phyloP scores from a whole-genome alignment of 306 rosid genomes.

The Echinosophora koreensis region DNA sequence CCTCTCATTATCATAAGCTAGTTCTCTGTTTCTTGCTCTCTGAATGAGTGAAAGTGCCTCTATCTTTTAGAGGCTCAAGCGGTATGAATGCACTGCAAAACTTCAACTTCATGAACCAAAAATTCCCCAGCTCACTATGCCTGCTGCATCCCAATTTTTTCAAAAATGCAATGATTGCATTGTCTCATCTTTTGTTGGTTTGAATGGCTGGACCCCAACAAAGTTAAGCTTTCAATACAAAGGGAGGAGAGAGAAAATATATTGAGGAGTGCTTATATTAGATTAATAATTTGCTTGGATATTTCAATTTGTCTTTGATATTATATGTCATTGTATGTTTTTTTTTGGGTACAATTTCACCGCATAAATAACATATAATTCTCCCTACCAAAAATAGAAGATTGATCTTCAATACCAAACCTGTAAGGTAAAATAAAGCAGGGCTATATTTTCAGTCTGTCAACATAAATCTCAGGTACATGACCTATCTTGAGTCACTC shows the following conservation, averaged over 20 bases:
- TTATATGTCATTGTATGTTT: not conserved
- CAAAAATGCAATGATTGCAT: too few species aligned
- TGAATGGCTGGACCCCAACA: too few species aligned
- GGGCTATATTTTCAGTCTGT: not conserved
- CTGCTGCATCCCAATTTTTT: too few species aligned
- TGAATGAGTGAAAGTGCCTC: too few species aligned
- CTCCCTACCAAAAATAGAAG: not conserved
- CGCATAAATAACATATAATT: conserved; percentile 1
- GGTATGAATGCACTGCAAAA: too few species aligned
- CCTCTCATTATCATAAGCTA: too few species aligned
- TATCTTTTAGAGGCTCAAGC: too few species aligned
- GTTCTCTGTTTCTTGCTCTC: too few species aligned
- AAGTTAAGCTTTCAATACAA: not conserved
- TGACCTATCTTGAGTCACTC: conserved; percentile 18
- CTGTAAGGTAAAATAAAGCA: not conserved
- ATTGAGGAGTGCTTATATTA: not conserved
- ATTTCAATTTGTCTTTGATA: not conserved
- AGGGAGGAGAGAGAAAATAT: not conserved
- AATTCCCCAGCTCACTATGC: too few species aligned
- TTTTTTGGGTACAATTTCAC: not conserved
- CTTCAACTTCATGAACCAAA: too few species aligned
- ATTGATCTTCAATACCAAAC: conserved; percentile 29
- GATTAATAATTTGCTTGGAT: conserved; percentile 6
- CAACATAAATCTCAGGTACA: conserved; percentile 16
- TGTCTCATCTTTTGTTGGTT: too few species aligned